phyloP scores from a whole-genome alignment of 2,329 filamentous ascomycete species.

The Polytolypa hystricis region DNA sequence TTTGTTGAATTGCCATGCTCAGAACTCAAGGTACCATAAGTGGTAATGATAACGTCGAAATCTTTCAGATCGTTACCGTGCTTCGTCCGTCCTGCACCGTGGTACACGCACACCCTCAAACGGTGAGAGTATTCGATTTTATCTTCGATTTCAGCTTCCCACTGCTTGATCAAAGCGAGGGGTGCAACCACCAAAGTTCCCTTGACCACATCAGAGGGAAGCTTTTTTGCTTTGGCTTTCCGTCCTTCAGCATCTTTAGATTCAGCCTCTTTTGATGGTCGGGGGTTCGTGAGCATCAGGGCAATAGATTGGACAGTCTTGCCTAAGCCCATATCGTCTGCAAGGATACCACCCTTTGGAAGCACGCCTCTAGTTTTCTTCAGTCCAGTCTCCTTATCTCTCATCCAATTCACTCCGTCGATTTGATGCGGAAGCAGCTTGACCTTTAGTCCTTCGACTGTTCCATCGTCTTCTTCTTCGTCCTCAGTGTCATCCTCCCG shows the following conservation, averaged over 20 bases:
- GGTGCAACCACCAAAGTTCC: conserved; percentile 87
- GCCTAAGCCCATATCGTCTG: conserved; percentile 90
- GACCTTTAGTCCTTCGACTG: conserved; percentile 71
- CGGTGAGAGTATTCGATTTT: conserved; percentile 61
- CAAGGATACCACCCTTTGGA: conserved; percentile 86
- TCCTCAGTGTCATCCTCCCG: conserved; percentile 37
- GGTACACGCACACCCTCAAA: conserved; percentile 78
- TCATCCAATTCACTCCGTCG: conserved; percentile 92
- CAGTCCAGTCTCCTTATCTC: conserved; percentile 74
- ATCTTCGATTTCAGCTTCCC: conserved; percentile 84
- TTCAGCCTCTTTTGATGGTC: conserved; percentile 41
- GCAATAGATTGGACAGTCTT: conserved; percentile 94
- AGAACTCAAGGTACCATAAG: conserved; percentile 88
- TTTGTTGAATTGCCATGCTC: conserved; percentile 65
- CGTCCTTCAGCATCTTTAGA: conserved; percentile 40
- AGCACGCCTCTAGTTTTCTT: conserved; percentile 67
- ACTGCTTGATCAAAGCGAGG: conserved; percentile 88
- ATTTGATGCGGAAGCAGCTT: conserved; percentile 88
- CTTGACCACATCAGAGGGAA: conserved; percentile 59
- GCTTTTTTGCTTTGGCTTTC: conserved; percentile 46
- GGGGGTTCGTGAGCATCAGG: conserved; percentile 72
- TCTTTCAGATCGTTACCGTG: conserved; percentile 61
- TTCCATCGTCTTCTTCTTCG: conserved; percentile 48
- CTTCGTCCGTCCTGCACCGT: conserved; percentile 78
- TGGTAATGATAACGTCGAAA: conserved; percentile 95